A percentile compares a stretch with the other conserved stretches of the same genome.
Conservation (phyloP, 306 rosid genomes). For the Glycyrrhiza uralensis region DNA sequence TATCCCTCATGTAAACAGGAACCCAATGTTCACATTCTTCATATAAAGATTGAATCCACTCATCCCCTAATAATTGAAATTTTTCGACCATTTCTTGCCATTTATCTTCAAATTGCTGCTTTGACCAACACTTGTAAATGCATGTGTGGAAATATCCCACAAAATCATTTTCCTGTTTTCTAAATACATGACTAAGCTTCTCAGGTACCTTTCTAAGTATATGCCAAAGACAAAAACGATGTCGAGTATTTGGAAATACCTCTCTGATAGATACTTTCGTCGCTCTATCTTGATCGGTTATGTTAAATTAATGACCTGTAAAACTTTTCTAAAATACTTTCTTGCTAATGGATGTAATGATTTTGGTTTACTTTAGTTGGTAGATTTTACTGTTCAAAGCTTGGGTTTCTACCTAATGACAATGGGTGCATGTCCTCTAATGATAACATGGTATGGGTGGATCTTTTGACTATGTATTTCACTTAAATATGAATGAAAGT, state of each 20-base stretch:
- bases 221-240: background rate
- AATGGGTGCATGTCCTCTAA: too few species aligned
- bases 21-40: background rate
- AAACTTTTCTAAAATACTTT: too few species aligned
- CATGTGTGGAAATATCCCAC: background rate
- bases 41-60: background rate
- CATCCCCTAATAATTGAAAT: background rate
- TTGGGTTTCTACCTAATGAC: too few species aligned
- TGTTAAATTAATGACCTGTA: too few species aligned
- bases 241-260: background rate
- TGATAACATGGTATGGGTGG: too few species aligned
- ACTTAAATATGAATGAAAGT: too few species aligned
- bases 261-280: background rate
- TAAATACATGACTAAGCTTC: background rate
- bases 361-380: too few species aligned
- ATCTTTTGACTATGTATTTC: too few species aligned
- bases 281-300: background rate
- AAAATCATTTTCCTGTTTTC: background rate
- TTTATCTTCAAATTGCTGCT: background rate
- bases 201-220: background rate
- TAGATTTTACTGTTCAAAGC: too few species aligned
- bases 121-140: background rate
- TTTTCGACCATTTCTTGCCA: background rate
- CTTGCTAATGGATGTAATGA: too few species aligned
- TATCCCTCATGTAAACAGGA: background rate